Conservation (phyloP, 1,139 yeast genomes). For the Diutina sp. region DNA sequence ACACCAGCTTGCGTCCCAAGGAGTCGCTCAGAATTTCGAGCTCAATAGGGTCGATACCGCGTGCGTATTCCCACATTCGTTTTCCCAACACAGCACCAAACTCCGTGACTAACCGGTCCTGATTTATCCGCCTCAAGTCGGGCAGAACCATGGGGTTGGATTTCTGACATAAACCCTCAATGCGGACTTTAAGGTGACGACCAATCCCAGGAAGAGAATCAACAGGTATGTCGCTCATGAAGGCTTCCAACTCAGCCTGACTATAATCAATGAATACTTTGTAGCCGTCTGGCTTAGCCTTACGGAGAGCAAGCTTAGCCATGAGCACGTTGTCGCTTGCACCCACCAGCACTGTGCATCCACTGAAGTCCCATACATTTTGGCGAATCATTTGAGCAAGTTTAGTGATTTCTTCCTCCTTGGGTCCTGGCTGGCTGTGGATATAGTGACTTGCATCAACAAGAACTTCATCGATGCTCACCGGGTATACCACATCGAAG, state of each 20-base stretch:
- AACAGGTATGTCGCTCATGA: conserved; percentile 33
- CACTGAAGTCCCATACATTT: conserved; percentile 31
- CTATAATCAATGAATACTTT: conserved; percentile 21
- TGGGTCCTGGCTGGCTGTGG: conserved; percentile 4
- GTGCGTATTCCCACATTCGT: conserved; percentile 43
- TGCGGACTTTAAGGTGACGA: conserved; percentile 29
- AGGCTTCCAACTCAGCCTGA: conserved; percentile 8
- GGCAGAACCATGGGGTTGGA: conserved; percentile 8
- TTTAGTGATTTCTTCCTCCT: conserved; percentile 9
- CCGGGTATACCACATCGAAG: conserved; percentile 62
- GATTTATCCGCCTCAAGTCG: conserved; percentile 25
- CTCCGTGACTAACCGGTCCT: conserved; percentile 22
- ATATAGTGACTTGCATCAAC: conserved; percentile 46
- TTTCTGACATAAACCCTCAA: conserved; percentile 7
- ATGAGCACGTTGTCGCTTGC: conserved; percentile 56
- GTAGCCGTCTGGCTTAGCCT: conserved; percentile 74
- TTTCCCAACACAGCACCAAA: conserved; percentile 65
- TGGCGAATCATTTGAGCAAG: conserved; percentile 30
- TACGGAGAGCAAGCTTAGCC: conserved; percentile 64
- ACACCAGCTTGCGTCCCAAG: conserved; percentile 55
- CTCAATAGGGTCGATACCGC: conserved; percentile 57
- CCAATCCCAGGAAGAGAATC: conserved; percentile 85
- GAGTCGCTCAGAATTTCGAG: conserved; percentile 35
- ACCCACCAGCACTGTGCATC: conserved; percentile 70
- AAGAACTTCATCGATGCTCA: conserved; percentile 84